Conservation (phyloP, 1,284 basidiomycete genomes). For the Taiwanofungus camphoratus region DNA sequence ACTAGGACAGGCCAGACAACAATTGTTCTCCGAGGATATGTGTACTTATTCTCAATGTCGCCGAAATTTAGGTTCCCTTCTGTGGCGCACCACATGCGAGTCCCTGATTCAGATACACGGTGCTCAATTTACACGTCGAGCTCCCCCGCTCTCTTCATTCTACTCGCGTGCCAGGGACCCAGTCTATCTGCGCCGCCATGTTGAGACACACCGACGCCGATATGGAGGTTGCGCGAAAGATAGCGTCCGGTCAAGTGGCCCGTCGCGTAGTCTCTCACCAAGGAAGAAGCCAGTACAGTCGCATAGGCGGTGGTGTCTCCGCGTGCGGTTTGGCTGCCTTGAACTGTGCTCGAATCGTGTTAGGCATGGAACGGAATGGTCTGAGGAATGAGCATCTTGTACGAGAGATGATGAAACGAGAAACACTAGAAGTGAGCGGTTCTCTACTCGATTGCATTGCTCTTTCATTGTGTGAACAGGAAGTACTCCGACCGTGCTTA, state of each 20-base stretch:
- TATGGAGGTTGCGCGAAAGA: background rate
- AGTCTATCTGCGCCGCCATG: no score
- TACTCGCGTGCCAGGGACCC: no score
- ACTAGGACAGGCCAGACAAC: no score
- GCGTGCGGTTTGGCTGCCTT: slow-evolving; percentile 57
- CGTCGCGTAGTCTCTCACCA: slow-evolving; percentile 11
- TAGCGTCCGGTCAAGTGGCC: background rate
- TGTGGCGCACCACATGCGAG: no score
- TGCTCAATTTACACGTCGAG: no score
- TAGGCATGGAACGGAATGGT: slow-evolving; percentile 31
- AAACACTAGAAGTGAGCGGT: slow-evolving; percentile 35
- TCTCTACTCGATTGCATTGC: background rate
- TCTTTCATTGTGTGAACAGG: slow-evolving; percentile 9
- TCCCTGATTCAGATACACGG: no score
- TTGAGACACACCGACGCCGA: no score
- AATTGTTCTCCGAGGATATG: no score
- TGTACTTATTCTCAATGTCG: no score
- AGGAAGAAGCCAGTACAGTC: slow-evolving; percentile 15
- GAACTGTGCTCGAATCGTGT: slow-evolving; percentile 49
- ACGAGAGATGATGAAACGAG: slow-evolving; percentile 29
- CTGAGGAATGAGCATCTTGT: slow-evolving; percentile 30
- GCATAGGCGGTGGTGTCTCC: slow-evolving; percentile 24
- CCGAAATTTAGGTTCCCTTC: no score
- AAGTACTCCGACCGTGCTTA: slow-evolving; percentile 18
- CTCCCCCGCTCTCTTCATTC: no score